Conservation (phyloP, 345 rosid species). For the Citrus medica region DNA sequence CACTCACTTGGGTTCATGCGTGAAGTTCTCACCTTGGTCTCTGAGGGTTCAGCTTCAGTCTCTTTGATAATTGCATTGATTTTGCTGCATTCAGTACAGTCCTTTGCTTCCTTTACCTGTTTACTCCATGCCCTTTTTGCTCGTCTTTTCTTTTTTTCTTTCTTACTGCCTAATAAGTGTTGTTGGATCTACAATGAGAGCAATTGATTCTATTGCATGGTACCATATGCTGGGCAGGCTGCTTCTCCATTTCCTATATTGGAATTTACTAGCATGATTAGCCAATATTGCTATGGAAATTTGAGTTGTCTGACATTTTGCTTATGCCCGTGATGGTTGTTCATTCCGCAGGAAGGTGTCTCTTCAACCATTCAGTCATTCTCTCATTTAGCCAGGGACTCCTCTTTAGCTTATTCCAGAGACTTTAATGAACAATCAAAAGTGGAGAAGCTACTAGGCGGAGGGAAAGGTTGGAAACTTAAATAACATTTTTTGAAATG, state of each 20-base stretch:
- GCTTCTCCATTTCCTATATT: constrained; percentile 1
- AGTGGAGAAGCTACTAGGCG: constrained; percentile 72
- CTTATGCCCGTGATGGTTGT: constrained; percentile 8
- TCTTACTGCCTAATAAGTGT: neutral
- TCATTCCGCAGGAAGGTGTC: constrained; percentile 67
- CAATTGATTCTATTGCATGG: neutral
- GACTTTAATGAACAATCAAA: constrained; percentile 48
- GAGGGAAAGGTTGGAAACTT: constrained; percentile 71
- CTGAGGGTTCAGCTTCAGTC: too few species aligned
- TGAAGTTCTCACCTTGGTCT: too few species aligned
- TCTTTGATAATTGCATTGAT: too few species aligned
- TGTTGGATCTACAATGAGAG: neutral
- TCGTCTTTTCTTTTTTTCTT: neutral
- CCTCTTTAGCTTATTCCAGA: constrained; percentile 23
- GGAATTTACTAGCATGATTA: neutral
- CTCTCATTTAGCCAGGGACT: constrained; percentile 50
- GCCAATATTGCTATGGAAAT: neutral
- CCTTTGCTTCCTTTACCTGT: neutral
- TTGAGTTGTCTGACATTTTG: neutral
- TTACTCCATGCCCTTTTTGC: neutral
- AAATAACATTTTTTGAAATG: neutral
- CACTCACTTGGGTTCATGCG: neutral
- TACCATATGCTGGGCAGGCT: neutral
- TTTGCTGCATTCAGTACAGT: too few species aligned
- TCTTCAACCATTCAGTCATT: constrained; percentile 61